phyloP scores from a whole-genome alignment of 768 basidiomycete species.

The Suillus hirtellus region DNA sequence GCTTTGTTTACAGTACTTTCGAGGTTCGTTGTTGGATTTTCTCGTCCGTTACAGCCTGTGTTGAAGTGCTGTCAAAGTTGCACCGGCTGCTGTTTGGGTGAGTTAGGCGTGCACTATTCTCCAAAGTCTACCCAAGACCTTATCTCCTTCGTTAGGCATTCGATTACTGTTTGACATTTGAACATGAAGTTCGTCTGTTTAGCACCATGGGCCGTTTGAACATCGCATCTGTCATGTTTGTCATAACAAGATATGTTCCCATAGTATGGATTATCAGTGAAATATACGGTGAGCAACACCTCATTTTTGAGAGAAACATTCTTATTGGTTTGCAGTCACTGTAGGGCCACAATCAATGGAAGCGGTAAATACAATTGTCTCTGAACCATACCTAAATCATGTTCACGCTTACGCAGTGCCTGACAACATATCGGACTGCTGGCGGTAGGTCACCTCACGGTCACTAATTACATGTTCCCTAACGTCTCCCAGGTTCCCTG shows the following conservation, averaged over 20 bases:
- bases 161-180: constrained; percentile 16
- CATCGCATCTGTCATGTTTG: constrained; percentile 11
- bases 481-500: constrained; percentile 9
- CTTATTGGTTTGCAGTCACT: not conserved
- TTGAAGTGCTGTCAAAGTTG: constrained; percentile 1
- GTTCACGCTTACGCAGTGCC: constrained; percentile 7
- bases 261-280: constrained; percentile 9
- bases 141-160: constrained; percentile 3
- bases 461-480: not conserved
- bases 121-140: not conserved
- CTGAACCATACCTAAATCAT: not conserved
- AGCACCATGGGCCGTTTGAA: constrained; percentile 4
- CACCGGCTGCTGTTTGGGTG: constrained; percentile 15
- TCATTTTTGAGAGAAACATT: no score
- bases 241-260: constrained; percentile 16
- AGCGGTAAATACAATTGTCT: not conserved
- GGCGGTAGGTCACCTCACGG: constrained; percentile 9
- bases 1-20: constrained; percentile 10
- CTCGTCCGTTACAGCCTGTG: not conserved
- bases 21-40: constrained; percentile 2
- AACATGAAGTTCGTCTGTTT: constrained; percentile 15
- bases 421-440: constrained; percentile 14
- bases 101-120: not conserved
- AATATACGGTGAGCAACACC: constrained; percentile 11
- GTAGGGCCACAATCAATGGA: constrained; percentile 2